These are phyloP conservation scores for Symbiodinium pilosum DNA, from an alignment of 73 alveolate genomes.

Conservation along the genomic window DNA sequence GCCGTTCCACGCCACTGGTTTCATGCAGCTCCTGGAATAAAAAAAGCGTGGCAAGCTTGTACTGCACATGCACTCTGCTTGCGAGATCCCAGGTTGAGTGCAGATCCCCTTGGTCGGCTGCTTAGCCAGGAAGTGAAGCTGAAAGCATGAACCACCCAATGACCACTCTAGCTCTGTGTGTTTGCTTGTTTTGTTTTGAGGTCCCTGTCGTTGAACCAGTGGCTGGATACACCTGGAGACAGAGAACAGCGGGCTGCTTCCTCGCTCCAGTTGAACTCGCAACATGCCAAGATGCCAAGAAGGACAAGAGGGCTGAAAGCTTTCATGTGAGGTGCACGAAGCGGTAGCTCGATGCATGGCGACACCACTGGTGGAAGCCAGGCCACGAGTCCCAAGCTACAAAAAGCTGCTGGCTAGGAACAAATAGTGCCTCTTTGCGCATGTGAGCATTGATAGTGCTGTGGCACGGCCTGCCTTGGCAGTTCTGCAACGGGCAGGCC, in stretches of 20 bases:
- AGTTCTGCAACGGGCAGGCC: background rate
- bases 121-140: background rate
- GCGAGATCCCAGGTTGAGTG: constrained; percentile 35
- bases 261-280: too few relatives aligned
- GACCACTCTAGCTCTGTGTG: background rate
- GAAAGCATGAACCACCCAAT: background rate
- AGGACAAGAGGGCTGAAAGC: background rate
- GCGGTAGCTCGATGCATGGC: constrained; percentile 87
- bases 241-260: constrained; percentile 34
- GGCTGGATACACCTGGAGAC: constrained; percentile 75
- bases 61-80: too few relatives aligned
- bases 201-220: constrained; percentile 80
- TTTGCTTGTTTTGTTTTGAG: background rate
- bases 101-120: constrained; percentile 31
- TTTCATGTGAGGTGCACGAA: constrained; percentile 27
- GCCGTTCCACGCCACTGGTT: constrained; percentile 81
- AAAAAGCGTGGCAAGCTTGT: background rate
- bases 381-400: background rate
- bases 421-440: background rate
- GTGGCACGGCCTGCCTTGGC: too few relatives aligned
- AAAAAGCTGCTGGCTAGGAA: background rate
- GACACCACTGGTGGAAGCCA: constrained; percentile 57
- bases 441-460: too few relatives aligned
- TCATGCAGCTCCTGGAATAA: constrained; percentile 25
- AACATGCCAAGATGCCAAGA: background rate